Conservation (phyloP, 192 early-diverging fungal species). For the Ambispora gerdemannii region DNA sequence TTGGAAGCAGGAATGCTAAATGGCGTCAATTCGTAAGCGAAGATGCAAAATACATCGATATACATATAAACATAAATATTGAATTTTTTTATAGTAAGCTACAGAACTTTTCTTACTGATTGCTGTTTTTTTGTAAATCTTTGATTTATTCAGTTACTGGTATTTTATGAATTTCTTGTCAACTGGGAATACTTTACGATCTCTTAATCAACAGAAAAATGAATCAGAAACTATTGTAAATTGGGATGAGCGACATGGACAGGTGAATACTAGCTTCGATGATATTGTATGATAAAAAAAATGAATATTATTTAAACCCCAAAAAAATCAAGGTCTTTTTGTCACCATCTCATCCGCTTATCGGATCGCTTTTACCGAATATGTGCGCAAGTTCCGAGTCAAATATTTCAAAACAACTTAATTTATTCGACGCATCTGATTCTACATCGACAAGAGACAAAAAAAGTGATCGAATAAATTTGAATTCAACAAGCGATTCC, state of each 20-base stretch:
- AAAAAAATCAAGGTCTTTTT: not conserved
- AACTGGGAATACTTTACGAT: conserved; percentile 38
- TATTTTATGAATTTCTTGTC: conserved; percentile 43
- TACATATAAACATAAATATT: no score
- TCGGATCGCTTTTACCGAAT: conserved; percentile 29
- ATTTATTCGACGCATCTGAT: conserved; percentile 33
- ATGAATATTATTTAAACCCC: not conserved
- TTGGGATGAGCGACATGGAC: conserved; percentile 11
- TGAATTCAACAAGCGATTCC: conserved; percentile 2
- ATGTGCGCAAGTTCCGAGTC: conserved; percentile 19
- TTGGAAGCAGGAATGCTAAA: conserved; percentile 51
- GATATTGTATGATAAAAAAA: not conserved
- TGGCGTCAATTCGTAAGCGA: conserved; percentile 42
- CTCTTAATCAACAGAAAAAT: not conserved
- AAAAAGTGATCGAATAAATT: not conserved
- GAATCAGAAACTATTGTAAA: not conserved
- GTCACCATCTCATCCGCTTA: conserved; percentile 23
- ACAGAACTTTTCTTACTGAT: conserved; percentile 19
- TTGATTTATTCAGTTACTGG: conserved; percentile 39
- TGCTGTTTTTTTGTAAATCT: not conserved
- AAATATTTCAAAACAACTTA: conserved; percentile 27
- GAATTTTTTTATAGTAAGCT: no score
- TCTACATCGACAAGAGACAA: conserved; percentile 21
- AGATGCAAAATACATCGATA: no score
- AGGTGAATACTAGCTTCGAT: not conserved